Evolutionary conservation across 345 rosid genomes (phyloP), one percentile per base, ranked within the genome.

Genomic region (Laguncularia racemosa): DNA sequence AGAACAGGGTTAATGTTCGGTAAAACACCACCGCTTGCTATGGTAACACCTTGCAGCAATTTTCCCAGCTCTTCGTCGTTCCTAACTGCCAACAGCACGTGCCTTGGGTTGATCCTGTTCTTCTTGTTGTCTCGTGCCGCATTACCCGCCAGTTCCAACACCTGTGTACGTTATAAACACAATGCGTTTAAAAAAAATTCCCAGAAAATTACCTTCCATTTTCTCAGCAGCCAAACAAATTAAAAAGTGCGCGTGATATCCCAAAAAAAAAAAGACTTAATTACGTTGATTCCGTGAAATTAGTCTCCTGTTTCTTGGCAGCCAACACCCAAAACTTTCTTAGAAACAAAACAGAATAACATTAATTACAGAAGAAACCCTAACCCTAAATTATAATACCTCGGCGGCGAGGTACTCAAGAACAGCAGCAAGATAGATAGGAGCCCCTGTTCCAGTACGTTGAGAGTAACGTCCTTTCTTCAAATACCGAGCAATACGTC

Each of bases 371-470:
- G 28, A 23, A 17, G 23, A 14, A 12, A 3, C 5, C 57, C 17
- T 17, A 23, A 20, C 38, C 11, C 33, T 21, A 23, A 23, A 23
- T 23, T 23, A 23, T 23, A n/a, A 14, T 62, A 82, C 95, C 84
- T 88, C 95, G 4, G 95, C 91, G 11, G 95, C 91, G 6, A 88
- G 78, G 51, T 87, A 87, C 76, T 87, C 91, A 38, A 87, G 83
- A 5, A 87, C 95, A 6, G 91, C 92, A 50, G 96, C 87, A 48
- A 88, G 72, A 60, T 81, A 88, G 12, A 88, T 69, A 0, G 96
- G 81, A 66, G 96, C 87, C 1, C 92, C 92, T 13, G 80, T 55
- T 5, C 96, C 96, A 8, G 71, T 79, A 23, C 96, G 61, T 55
- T 70, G 63, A 2, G 93, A 76, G 11, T 88, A 88, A 0, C 92